These are phyloP conservation scores for Trichoderma asperellum DNA, from an alignment of 2,329 filamentous ascomycete genomes.

Conservation along the genomic window DNA sequence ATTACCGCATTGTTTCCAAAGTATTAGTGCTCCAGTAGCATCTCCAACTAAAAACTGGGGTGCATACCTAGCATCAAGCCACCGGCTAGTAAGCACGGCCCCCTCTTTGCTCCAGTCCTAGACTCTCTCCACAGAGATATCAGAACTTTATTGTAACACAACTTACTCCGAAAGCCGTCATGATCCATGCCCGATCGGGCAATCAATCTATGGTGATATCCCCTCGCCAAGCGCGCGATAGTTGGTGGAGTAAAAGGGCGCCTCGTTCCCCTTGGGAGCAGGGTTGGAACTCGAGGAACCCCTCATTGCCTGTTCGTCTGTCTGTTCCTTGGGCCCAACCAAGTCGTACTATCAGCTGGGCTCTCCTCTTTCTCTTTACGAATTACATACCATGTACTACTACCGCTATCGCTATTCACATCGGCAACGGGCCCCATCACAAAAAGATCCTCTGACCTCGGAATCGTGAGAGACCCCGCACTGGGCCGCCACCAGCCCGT, in stretches of 20 bases:
- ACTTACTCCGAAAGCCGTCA: background rate
- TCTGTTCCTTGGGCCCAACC: background rate
- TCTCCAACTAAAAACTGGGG: constrained; percentile 10
- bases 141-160: constrained; percentile 4
- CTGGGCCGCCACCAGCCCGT: constrained; percentile 6
- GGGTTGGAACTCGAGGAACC: background rate
- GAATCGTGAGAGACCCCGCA: constrained; percentile 18
- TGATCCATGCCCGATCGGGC: constrained; percentile 21
- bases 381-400: background rate
- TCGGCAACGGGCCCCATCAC: constrained; percentile 13
- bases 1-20: background rate
- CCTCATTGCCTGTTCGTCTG: background rate
- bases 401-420: background rate
- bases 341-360: background rate
- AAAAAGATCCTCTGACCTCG: constrained; percentile 6
- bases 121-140: constrained; percentile 19
- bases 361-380: constrained; percentile 3
- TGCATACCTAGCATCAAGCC: constrained; percentile 20
- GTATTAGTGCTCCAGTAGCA: background rate
- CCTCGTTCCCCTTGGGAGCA: background rate
- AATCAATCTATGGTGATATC: constrained; percentile 24
- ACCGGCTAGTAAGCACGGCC: constrained; percentile 15
- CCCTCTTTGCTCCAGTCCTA: background rate
- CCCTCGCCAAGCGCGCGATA: constrained; percentile 1
- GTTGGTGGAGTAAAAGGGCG: constrained; percentile 13